Percentiles rank a stretch among this genome's conserved stretches.
Conservation (phyloP, 352 stramenopile species). For the Detonula confervacea region DNA sequence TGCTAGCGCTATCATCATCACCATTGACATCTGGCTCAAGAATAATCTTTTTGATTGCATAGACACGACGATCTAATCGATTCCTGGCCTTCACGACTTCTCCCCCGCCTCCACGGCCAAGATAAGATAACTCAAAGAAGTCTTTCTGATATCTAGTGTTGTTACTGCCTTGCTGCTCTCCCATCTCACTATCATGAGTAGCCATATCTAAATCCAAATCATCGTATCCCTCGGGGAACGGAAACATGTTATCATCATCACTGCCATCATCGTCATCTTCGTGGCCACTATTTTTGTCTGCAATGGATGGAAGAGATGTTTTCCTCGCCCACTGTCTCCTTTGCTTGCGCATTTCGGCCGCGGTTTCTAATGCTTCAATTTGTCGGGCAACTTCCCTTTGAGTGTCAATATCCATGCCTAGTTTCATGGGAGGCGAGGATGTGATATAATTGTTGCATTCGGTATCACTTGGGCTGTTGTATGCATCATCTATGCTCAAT, state of each 20-base stretch:
- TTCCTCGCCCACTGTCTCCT: slow-evolving; percentile 17
- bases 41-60: slow-evolving; percentile 90
- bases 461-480: not conserved
- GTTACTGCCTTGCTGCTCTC: not conserved
- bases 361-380: slow-evolving; percentile 66
- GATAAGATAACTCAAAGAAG: slow-evolving; percentile 84
- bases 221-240: not conserved
- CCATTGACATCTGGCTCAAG: slow-evolving; percentile 62
- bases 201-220: not conserved
- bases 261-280: slow-evolving; percentile 44
- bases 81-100: slow-evolving; percentile 94
- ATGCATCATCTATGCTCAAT: not conserved
- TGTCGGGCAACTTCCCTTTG: slow-evolving; percentile 73
- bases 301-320: slow-evolving; percentile 25
- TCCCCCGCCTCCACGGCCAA: slow-evolving; percentile 93
- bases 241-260: slow-evolving; percentile 3
- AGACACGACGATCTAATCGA: slow-evolving; percentile 91
- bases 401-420: slow-evolving; percentile 43
- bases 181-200: not conserved
- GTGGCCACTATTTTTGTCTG: slow-evolving; percentile 30
- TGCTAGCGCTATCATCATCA: slow-evolving; percentile 5
- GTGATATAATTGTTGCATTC: slow-evolving; percentile 3
- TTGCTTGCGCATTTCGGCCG: slow-evolving; percentile 40
- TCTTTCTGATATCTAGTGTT: slow-evolving; percentile 84
- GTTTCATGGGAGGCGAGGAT: not conserved